Percentiles rank a stretch among this genome's conserved stretches.
phyloP scores from a whole-genome alignment of 2,329 filamentous ascomycete genomes.

The Curvularia hawaiiensis region DNA sequence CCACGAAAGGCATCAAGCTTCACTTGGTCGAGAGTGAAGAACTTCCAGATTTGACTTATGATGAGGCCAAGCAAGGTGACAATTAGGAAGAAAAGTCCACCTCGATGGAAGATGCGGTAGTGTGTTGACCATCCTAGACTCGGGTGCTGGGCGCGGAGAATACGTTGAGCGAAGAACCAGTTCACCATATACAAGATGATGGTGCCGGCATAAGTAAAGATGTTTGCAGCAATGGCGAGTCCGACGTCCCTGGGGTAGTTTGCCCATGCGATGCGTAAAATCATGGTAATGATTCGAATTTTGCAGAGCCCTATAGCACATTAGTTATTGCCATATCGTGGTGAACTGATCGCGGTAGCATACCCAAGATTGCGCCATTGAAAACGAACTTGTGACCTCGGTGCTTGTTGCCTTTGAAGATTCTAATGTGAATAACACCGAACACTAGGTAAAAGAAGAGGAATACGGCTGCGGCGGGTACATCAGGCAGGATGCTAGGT shows the following conservation, averaged over 20 bases:
- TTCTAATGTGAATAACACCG: constrained; percentile 49
- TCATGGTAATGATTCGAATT: constrained; percentile 50
- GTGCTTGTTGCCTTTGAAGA: constrained; percentile 48
- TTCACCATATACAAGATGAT: constrained; percentile 81
- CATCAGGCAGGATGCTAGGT: constrained; percentile 44
- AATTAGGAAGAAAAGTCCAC: constrained; percentile 61
- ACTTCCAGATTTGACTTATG: constrained; percentile 64
- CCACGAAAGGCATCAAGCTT: constrained; percentile 61
- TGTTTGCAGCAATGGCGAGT: constrained; percentile 63
- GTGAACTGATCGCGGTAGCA: constrained; percentile 2
- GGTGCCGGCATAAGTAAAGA: constrained; percentile 76
- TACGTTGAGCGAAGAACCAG: constrained; percentile 76
- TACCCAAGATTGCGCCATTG: constrained; percentile 50
- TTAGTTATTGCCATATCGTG: constrained; percentile 13
- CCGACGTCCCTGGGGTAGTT: constrained; percentile 48
- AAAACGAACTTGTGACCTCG: constrained; percentile 53
- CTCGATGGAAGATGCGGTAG: constrained; percentile 55
- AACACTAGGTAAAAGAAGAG: constrained; percentile 49
- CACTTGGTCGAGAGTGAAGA: constrained; percentile 66
- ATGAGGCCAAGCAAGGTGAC: constrained; percentile 70
- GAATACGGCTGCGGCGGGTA: constrained; percentile 50
- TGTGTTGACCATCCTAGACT: constrained; percentile 69
- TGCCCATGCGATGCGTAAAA: constrained; percentile 48
- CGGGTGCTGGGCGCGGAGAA: constrained; percentile 76
- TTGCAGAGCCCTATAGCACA: constrained; percentile 49